Conservation (phyloP, 495 filamentous ascomycete species). For the Cenococcum geophilum region DNA sequence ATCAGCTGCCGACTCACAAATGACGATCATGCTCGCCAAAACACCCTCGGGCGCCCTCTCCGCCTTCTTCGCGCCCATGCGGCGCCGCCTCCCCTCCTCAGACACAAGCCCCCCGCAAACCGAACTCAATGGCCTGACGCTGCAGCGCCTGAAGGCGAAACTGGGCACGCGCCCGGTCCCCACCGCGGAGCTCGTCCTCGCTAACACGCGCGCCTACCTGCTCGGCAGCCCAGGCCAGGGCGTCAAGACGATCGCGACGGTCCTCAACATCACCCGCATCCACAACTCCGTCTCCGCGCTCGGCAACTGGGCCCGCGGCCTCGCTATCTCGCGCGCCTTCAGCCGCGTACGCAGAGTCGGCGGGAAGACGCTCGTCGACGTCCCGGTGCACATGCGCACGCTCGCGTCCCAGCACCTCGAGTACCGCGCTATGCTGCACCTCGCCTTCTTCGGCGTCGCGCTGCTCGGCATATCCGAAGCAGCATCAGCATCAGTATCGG, state of each 20-base stretch:
- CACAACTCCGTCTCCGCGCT: conserved; percentile 56
- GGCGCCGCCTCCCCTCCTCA: conserved; percentile 42
- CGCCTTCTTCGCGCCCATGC: conserved; percentile 63
- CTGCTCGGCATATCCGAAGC: too few species aligned
- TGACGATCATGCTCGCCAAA: conserved; percentile 65
- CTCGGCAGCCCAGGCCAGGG: conserved; percentile 58
- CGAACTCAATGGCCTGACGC: conserved; percentile 59
- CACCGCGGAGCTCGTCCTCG: conserved; percentile 62
- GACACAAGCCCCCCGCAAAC: conserved; percentile 33
- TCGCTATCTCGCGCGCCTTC: conserved; percentile 56
- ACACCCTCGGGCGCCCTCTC: conserved; percentile 49
- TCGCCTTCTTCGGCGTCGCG: conserved; percentile 55
- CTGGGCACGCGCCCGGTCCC: conserved; percentile 63
- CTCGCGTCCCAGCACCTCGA: conserved; percentile 50
- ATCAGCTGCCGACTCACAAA: conserved; percentile 64
- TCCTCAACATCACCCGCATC: conserved; percentile 64
- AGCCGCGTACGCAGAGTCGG: conserved; percentile 50
- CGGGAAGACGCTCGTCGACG: conserved; percentile 44
- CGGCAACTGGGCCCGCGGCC: conserved; percentile 52
- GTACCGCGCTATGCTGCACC: conserved; percentile 53
- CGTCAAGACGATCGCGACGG: conserved; percentile 57
- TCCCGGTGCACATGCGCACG: conserved; percentile 56
- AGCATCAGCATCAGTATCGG: too few species aligned
- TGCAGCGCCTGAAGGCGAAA: conserved; percentile 64
- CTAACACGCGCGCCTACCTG: conserved; percentile 56